phyloP scores from a whole-genome alignment of 78 protist genomes.

The Tieghemostelium lacteum region DNA sequence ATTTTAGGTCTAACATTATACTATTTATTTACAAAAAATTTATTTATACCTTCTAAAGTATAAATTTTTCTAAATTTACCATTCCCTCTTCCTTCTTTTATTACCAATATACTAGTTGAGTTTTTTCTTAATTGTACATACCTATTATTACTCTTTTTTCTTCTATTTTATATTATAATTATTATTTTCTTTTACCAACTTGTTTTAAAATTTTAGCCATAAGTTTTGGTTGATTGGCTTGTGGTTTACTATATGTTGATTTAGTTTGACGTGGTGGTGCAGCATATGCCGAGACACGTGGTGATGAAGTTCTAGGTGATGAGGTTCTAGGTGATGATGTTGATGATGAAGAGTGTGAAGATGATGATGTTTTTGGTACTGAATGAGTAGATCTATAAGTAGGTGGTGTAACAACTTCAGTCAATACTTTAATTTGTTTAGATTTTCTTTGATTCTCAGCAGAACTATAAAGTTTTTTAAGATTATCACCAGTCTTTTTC shows the following conservation, averaged over 20 bases:
- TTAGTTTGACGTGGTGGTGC: neutral
- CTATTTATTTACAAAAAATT: conserved; percentile 2
- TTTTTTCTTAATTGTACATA: too few species aligned
- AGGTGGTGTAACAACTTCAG: neutral
- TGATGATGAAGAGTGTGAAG: neutral
- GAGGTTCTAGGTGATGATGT: too few species aligned
- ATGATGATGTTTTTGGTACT: neutral
- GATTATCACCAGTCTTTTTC: conserved; percentile 13
- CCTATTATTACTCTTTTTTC: too few species aligned
- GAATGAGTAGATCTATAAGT: neutral
- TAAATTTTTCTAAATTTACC: too few species aligned
- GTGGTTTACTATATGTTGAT: neutral
- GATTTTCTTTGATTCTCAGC: conserved; percentile 16
- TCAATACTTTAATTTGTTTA: conserved; percentile 35
- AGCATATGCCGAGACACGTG: neutral
- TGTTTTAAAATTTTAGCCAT: conserved; percentile 42
- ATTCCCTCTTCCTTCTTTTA: too few species aligned
- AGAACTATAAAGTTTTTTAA: conserved; percentile 12
- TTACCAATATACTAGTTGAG: too few species aligned
- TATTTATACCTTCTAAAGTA: conserved; percentile 14
- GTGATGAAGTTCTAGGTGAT: neutral
- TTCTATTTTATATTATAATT: too few species aligned
- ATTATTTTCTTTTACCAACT: conserved; percentile 17
- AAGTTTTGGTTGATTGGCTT: conserved; percentile 26
- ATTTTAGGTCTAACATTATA: neutral